phyloP scores from a whole-genome alignment of 2,329 filamentous ascomycete species.

The Aspergillus latus region DNA sequence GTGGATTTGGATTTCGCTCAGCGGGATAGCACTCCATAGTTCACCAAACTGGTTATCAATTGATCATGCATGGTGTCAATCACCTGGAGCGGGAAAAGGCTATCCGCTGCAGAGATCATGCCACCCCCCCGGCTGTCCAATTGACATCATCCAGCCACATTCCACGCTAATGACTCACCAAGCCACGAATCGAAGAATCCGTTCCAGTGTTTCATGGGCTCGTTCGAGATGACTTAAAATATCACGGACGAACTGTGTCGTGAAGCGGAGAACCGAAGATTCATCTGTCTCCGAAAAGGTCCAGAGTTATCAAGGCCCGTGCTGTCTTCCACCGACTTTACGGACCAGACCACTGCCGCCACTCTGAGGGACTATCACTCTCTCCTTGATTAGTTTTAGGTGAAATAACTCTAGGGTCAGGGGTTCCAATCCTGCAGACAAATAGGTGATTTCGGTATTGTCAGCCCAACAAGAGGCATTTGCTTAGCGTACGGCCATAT shows the following conservation, averaged over 20 bases:
- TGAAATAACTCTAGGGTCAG: background rate
- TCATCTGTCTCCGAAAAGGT: background rate
- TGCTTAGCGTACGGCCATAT: background rate
- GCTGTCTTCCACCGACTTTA: background rate
- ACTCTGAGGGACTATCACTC: background rate
- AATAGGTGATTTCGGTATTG: background rate
- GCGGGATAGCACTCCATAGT: background rate
- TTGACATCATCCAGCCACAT: constrained; percentile 9
- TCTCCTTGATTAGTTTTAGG: background rate
- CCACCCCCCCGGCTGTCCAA: constrained; percentile 10
- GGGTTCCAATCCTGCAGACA: background rate
- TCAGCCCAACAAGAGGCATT: background rate
- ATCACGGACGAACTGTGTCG: background rate
- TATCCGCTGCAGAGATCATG: constrained; percentile 16
- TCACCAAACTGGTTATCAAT: background rate
- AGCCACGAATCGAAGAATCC: too few relatives aligned
- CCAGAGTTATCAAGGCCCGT: background rate
- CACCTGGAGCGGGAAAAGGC: constrained; percentile 7
- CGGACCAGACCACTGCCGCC: background rate
- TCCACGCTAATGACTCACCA: constrained; percentile 1
- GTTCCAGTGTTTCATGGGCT: too few relatives aligned
- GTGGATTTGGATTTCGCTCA: background rate
- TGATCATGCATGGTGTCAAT: background rate
- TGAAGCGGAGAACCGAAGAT: background rate
- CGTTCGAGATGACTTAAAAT: background rate